Evolutionary conservation across 305 asterid genomes (phyloP).

Genomic region (Solanum hybrid): DNA sequence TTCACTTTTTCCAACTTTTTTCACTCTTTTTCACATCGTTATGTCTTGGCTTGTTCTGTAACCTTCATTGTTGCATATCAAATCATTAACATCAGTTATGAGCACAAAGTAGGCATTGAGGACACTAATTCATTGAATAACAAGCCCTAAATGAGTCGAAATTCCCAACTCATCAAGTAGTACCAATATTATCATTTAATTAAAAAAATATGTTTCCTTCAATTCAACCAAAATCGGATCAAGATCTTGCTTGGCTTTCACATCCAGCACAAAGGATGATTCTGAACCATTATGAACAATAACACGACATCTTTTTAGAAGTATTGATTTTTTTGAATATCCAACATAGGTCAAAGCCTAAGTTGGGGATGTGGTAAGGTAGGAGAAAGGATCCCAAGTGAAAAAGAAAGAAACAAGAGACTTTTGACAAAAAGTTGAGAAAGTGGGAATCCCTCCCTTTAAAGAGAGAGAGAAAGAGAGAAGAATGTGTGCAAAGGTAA

Average conservation of each 20-base stretch:
- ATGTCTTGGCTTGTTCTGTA: background rate
- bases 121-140: background rate
- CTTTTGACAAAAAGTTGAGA: background rate
- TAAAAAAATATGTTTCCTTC: too few species aligned
- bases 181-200: too few species aligned
- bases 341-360: background rate
- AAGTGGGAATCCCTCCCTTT: background rate
- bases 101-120: background rate
- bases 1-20: background rate
- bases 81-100: background rate
- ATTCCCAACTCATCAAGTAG: too few species aligned
- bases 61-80: background rate
- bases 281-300: too few species aligned
- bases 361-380: background rate
- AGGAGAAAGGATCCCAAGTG: background rate
- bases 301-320: background rate
- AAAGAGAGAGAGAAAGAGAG: too few species aligned
- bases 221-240: too few species aligned
- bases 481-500: background rate
- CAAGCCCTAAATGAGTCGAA: background rate
- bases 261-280: too few species aligned
- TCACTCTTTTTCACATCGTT: too few species aligned
- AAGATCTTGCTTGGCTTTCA: too few species aligned
- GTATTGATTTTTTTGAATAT: background rate
- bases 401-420: background rate